Base-by-base conservation (phyloP, 768 basidiomycete species). In the Lentinula sp. region DNA sequence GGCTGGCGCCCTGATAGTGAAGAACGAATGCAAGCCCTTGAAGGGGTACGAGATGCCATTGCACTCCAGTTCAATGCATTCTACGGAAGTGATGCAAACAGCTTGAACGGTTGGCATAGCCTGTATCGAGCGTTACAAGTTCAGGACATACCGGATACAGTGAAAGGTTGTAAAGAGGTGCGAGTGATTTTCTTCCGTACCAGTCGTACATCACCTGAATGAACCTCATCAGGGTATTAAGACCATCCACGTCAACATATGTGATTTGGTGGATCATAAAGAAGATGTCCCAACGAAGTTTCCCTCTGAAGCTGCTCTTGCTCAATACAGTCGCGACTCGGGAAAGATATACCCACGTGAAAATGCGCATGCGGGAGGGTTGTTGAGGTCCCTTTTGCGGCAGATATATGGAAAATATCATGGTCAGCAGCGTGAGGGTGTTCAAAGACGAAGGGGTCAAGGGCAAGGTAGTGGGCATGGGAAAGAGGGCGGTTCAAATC, bases 171-270 rank as follows among this genome's bases (percentile, higher is more conserved):
- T 45, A 61, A 61, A 57, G 37, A 36, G 42, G 61, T 61, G 37
- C 15, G 52, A 8, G 13, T 39, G 13, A 39, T 39, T 39, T 39
- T 53, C 18, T 35, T 23, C 15, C 16, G n/a, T 45, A 23, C 20
- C 49, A 50, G 7, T 50, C 2, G 20, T 10, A 50, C 7, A 35
- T 39, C 20, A 33, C 41, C 9, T 46, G 16, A 18, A 43, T n/a
- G 20, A 13, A 39, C 13, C 13, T 39, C 16, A 46, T 16, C 42
- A 76, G 75, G 67, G 65, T 3, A 71, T 77, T 6, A 45, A 58
- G 13, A 55, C 54, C 12, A 70, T 68, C 0, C 71, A 76, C 57
- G 77, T 78, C 43, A 79, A 79, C 62, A 66, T 79, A 16, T 71
- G 77, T 4, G 78, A 79, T 61, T 62, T 79, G 8, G 66, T 74